Conservation (phyloP, 257 asterid species). For the Mitragyna speciosa region DNA sequence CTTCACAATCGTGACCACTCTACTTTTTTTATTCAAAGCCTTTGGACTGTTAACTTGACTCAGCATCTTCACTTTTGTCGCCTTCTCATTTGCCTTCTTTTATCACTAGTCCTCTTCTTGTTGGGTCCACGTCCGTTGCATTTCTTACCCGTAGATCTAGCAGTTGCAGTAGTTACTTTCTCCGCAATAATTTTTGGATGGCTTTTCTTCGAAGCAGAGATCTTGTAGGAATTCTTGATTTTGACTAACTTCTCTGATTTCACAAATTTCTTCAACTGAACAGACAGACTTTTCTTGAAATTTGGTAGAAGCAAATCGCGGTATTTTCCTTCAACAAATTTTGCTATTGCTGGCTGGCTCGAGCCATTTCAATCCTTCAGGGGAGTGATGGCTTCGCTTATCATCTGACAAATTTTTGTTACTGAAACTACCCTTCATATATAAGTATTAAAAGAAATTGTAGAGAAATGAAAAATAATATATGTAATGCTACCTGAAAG, state of each 20-base stretch:
- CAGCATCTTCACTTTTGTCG: conserved; percentile 47
- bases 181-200: not conserved
- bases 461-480: not conserved
- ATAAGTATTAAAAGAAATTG: no score
- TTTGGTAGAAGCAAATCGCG: conserved; percentile 41
- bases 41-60: conserved; percentile 59
- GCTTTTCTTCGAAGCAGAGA: conserved; percentile 30
- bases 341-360: conserved; percentile 65
- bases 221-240: conserved; percentile 50
- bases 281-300: conserved; percentile 44
- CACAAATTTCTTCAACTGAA: conserved; percentile 53
- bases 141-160: not conserved
- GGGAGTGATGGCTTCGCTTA: conserved; percentile 52
- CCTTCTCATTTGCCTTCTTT: conserved; percentile 30
- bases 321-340: conserved; percentile 49
- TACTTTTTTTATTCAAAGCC: conserved; percentile 38
- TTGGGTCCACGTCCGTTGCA: no score
- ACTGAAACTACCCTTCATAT: not conserved
- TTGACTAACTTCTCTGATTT: conserved; percentile 47
- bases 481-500: conserved; percentile 28
- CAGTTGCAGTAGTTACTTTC: no score
- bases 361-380: conserved; percentile 60
- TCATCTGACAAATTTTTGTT: conserved; percentile 34
- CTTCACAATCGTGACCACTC: conserved; percentile 8
- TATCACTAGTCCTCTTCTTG: not conserved